These are phyloP conservation scores for Cystobasidiaceae sp. DNA, from an alignment of 1,284 basidiomycete species.

Conservation along the genomic window DNA sequence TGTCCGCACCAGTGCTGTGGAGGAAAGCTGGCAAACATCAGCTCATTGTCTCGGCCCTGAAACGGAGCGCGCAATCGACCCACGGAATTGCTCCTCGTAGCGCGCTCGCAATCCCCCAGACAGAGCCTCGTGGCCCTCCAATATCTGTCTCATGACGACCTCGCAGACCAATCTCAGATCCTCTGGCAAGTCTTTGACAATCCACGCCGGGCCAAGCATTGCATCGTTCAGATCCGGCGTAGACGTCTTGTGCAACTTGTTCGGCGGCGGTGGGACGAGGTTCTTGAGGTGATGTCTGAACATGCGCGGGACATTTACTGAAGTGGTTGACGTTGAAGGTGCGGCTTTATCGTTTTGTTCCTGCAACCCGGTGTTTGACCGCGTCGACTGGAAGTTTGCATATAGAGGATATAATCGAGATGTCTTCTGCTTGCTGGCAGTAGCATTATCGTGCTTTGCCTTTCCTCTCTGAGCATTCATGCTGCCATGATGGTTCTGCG, in stretches of 20 bases:
- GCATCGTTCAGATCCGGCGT: constrained; percentile 5
- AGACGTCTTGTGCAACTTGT: constrained; percentile 34
- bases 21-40: background rate
- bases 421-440: background rate
- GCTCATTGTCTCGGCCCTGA: constrained; percentile 27
- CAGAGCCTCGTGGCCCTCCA: constrained; percentile 77
- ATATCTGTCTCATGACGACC: constrained; percentile 72
- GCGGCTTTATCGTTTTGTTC: no score
- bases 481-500: background rate
- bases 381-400: no score
- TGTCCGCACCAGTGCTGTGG: constrained; percentile 67
- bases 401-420: constrained; percentile 11
- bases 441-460: background rate
- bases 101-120: constrained; percentile 74
- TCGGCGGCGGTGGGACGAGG: constrained; percentile 22
- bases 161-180: constrained; percentile 77
- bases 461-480: background rate
- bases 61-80: background rate
- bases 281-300: constrained; percentile 37
- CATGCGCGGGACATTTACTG: background rate
- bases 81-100: constrained; percentile 76
- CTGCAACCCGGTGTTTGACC: no score
- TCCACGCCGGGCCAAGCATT: background rate
- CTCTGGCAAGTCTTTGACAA: constrained; percentile 54
- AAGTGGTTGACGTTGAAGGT: background rate